Percentiles rank a stretch among this genome's conserved stretches.
phyloP scores from a whole-genome alignment of 176 grass and related monocot species.

The Pharus latifolius region DNA sequence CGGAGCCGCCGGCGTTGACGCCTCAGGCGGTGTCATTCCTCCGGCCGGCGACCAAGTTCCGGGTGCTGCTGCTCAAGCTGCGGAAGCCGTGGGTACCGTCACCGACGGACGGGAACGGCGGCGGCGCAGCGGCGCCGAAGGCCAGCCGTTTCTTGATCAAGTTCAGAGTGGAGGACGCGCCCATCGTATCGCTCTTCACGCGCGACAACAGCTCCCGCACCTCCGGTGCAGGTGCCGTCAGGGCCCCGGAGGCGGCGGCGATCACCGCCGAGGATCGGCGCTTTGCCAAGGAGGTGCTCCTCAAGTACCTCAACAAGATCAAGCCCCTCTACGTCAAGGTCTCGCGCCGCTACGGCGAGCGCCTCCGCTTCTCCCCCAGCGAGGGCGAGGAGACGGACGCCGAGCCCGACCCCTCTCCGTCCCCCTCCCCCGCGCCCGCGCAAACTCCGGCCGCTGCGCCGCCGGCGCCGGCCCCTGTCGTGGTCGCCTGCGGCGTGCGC shows the following conservation, averaged over 20 bases:
- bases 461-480: slow-evolving; percentile 7
- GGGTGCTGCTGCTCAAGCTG: slow-evolving; percentile 70
- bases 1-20: background rate
- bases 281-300: slow-evolving; percentile 64
- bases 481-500: slow-evolving; percentile 55
- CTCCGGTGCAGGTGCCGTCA: background rate
- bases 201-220: slow-evolving; percentile 62
- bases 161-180: slow-evolving; percentile 62
- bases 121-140: slow-evolving; percentile 5
- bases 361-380: slow-evolving; percentile 33
- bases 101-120: background rate
- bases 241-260: background rate
- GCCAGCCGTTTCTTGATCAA: slow-evolving; percentile 59
- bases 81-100: slow-evolving; percentile 24
- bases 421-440: background rate
- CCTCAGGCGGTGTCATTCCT: slow-evolving; percentile 22
- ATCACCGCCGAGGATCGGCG: slow-evolving; percentile 55
- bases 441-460: background rate
- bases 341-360: slow-evolving; percentile 59
- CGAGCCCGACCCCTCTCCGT: slow-evolving; percentile 14
- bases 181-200: slow-evolving; percentile 65
- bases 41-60: slow-evolving; percentile 64
- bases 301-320: slow-evolving; percentile 83
- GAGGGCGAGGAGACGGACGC: slow-evolving; percentile 54
- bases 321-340: slow-evolving; percentile 79